A percentile compares a stretch with the other conserved stretches of the same genome.
These are phyloP conservation scores for Pisolithus microcarpus DNA, from an alignment of 768 basidiomycete genomes.

Conservation along the genomic window DNA sequence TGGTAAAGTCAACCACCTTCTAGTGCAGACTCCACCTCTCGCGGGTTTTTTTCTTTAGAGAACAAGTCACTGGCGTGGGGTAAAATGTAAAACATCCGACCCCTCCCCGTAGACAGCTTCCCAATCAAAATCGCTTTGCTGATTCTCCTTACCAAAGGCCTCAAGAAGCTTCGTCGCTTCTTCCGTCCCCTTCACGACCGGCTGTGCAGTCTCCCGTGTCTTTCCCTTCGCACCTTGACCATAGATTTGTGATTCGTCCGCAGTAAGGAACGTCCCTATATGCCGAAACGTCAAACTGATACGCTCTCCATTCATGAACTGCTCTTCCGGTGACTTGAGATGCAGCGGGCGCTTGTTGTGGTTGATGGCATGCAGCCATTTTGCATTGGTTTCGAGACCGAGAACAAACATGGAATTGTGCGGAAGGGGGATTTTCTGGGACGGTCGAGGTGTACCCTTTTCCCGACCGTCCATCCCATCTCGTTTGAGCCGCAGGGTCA, in stretches of 20 bases:
- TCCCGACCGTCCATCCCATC: conserved; percentile 26
- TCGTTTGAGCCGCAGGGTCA: conserved; percentile 68
- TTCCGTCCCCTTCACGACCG: conserved; percentile 45
- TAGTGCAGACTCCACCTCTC: no score
- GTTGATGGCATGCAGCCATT: conserved; percentile 72
- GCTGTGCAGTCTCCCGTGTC: conserved; percentile 42
- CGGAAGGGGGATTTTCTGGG: conserved; percentile 66
- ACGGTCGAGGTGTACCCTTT: conserved; percentile 25
- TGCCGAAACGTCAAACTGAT: conserved; percentile 76
- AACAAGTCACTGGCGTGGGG: conserved; percentile 12
- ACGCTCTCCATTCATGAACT: conserved; percentile 48
- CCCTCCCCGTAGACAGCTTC: conserved; percentile 56
- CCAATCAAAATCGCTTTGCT: conserved; percentile 66
- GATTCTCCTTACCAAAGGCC: conserved; percentile 73
- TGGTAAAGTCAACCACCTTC: no score
- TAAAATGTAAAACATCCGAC: conserved; percentile 62
- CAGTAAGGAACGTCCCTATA: conserved; percentile 68
- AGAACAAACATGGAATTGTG: conserved; percentile 82
- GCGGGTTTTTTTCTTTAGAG: no score
- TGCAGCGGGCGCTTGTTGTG: conserved; percentile 60
- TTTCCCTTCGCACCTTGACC: conserved; percentile 71
- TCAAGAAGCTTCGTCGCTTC: conserved; percentile 45
- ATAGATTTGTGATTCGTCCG: conserved; percentile 47
- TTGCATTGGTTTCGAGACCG: conserved; percentile 63
- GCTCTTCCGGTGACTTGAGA: conserved; percentile 51